Base-by-base conservation (phyloP, 202 grass and related monocot species). In the Tripidium arundinaceum region DNA sequence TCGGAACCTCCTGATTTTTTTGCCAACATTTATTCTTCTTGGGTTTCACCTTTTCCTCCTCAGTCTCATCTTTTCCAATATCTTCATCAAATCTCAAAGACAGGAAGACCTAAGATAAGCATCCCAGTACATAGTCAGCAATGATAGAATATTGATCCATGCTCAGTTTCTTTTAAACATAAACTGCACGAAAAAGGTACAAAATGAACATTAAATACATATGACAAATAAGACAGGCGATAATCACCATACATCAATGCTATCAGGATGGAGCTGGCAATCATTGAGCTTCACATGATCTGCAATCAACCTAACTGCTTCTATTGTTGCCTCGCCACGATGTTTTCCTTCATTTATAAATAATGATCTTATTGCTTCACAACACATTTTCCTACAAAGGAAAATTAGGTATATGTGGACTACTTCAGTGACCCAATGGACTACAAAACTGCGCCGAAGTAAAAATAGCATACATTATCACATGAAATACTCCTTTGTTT, bases 341-440 rank as follows among this genome's bases (percentile, higher is more conserved):
- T 98, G 92, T 61, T 98, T 98, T 86, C 92, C 95, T 83, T 95
- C 92, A 83, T 93, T 93, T 81, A 78, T 68, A 84, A 98, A 98
- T 62, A 95, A 66, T 27, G 88, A 93, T 76, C 70, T 86, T 81
- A 93, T 91, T 33, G 90, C 77, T 79, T 89, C 88, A 86, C 84
- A 91, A 88, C 92, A 98, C 54, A 93, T 81, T 77, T 93, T 93
- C 84, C 92, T 98, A 77, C 67, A 79, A 79, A 78, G 39, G 68
- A 58, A 38, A 70, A 43, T 83, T 41, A 62, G 80, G 26, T 62
- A 55, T 25, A 58, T 54, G 29, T 81, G 50, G 14, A 68, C 31
- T 36, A 78, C 38, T 85, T 81, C 29, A 67, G 58, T 74, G 52
- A 37, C 34, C 11, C 0, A 41, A 43, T 68, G 41, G 66, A 81